These are phyloP conservation scores for Elsinoe batatas DNA, from an alignment of 2,329 filamentous ascomycete genomes.

Conservation along the genomic window DNA sequence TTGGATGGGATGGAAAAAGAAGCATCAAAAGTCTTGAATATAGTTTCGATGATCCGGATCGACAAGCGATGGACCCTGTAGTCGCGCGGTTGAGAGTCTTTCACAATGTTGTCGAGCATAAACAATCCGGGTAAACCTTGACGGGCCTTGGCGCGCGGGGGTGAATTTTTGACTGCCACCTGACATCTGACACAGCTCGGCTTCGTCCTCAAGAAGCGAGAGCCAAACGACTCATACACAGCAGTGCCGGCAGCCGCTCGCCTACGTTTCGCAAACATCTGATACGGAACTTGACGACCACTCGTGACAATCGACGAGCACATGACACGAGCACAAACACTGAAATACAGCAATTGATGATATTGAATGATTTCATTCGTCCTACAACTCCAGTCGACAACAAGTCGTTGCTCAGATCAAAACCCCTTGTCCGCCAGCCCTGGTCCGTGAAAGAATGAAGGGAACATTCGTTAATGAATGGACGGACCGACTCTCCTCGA, in stretches of 20 bases:
- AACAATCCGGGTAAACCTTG: constrained; percentile 2
- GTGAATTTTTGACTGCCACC: neutral
- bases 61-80: neutral
- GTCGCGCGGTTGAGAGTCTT: neutral
- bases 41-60: constrained; percentile 5
- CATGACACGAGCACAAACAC: neutral
- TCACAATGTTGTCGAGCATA: constrained; percentile 5
- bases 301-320: neutral
- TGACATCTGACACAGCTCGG: neutral
- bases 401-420: constrained; percentile 10
- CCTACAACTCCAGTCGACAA: constrained; percentile 10
- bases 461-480: constrained; percentile 6
- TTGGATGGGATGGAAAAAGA: neutral
- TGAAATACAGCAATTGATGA: neutral
- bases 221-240: constrained; percentile 4
- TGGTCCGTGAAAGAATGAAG: neutral
- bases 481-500: constrained; percentile 6
- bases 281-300: neutral
- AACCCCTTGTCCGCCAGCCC: neutral
- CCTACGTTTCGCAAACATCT: neutral
- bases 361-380: constrained; percentile 6
- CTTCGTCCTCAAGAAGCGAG: neutral
- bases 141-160: neutral
- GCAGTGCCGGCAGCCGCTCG: neutral
- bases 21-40: neutral